Evolutionary conservation across 1,284 basidiomycete genomes (phyloP).

Genomic region (Coniferiporia sulphurascens): DNA sequence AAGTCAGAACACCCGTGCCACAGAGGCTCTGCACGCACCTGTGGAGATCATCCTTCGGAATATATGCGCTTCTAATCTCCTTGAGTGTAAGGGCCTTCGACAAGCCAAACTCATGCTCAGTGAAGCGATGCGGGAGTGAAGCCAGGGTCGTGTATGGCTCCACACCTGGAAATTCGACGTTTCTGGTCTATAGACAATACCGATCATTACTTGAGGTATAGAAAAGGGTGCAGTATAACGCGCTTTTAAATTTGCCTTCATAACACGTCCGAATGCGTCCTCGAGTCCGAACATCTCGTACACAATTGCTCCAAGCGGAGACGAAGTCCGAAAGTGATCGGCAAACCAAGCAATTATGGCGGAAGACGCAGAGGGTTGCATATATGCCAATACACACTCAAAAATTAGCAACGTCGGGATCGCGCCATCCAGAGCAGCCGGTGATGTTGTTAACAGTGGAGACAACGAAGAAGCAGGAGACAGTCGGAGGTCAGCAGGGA

Average conservation of each 20-base stretch:
- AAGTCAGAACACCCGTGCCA: slow-evolving; percentile 5
- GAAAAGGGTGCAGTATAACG: not conserved
- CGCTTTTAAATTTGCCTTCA: slow-evolving; percentile 82
- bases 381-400: slow-evolving; percentile 92
- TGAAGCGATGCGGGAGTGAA: slow-evolving; percentile 62
- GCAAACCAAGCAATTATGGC: slow-evolving; percentile 74
- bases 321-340: slow-evolving; percentile 39
- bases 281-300: slow-evolving; percentile 90
- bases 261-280: slow-evolving; percentile 83
- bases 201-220: not conserved
- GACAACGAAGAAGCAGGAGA: slow-evolving; percentile 35
- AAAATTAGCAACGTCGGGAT: slow-evolving; percentile 81
- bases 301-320: slow-evolving; percentile 53
- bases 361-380: slow-evolving; percentile 56
- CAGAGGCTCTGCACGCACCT: slow-evolving; percentile 40
- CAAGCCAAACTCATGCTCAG: slow-evolving; percentile 46
- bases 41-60: slow-evolving; percentile 52
- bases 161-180: slow-evolving; percentile 71
- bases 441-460: slow-evolving; percentile 29
- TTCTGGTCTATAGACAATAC: slow-evolving; percentile 50
- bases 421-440: slow-evolving; percentile 52
- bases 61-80: slow-evolving; percentile 57
- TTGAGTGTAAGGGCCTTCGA: slow-evolving; percentile 60
- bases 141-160: slow-evolving; percentile 53
- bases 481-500: slow-evolving; percentile 71